Evolutionary conservation across 2,329 filamentous ascomycete species (phyloP).

Genomic region (Pseudovirgaria hyperparasitica): DNA sequence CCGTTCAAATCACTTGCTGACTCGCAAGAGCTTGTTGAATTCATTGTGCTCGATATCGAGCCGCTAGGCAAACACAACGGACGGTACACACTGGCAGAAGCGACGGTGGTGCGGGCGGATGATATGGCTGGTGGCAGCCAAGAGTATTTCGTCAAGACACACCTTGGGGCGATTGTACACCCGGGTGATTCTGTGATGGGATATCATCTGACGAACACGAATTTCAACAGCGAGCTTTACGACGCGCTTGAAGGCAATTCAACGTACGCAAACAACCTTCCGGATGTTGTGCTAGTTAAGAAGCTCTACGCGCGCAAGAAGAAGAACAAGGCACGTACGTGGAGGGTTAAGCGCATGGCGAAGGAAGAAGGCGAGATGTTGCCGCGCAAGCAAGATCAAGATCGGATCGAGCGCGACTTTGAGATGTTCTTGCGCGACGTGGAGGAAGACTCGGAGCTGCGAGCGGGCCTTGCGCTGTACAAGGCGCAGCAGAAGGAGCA

Average conservation of each 20-base stretch:
- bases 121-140: slow-evolving; percentile 79
- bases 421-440: slow-evolving; percentile 96
- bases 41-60: slow-evolving; percentile 91
- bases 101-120: slow-evolving; percentile 71
- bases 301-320: slow-evolving; percentile 87
- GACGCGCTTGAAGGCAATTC: slow-evolving; percentile 70
- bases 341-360: slow-evolving; percentile 89
- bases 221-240: slow-evolving; percentile 82
- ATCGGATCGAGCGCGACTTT: slow-evolving; percentile 82
- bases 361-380: slow-evolving; percentile 80
- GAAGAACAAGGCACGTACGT: slow-evolving; percentile 59
- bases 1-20: slow-evolving; percentile 80
- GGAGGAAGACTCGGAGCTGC: slow-evolving; percentile 84
- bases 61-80: slow-evolving; percentile 62
- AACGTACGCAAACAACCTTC: slow-evolving; percentile 65
- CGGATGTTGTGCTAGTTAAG: slow-evolving; percentile 92
- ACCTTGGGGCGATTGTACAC: slow-evolving; percentile 74
- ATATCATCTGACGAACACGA: slow-evolving; percentile 79
- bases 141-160: slow-evolving; percentile 82
- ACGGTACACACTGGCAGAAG: slow-evolving; percentile 74
- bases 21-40: slow-evolving; percentile 74
- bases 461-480: slow-evolving; percentile 75
- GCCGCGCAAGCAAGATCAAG: slow-evolving; percentile 77
- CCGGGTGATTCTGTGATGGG: slow-evolving; percentile 88
- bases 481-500: slow-evolving; percentile 47